Evolutionary conservation across 2,329 filamentous ascomycete genomes (phyloP).

Genomic region (Hypoxylon sp.): DNA sequence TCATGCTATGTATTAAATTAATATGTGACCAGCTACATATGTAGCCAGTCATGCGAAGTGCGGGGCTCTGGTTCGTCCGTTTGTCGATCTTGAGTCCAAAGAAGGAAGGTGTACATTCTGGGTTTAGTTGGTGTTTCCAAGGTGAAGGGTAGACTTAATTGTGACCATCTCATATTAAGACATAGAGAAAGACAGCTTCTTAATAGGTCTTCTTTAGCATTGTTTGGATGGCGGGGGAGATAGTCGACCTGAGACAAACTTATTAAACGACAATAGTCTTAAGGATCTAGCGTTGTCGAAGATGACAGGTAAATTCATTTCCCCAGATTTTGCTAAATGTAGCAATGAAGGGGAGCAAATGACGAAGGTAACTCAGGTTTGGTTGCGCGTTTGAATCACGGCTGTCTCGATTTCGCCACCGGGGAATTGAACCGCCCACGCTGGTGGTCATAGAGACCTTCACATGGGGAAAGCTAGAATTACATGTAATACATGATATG

Average conservation of each 20-base stretch:
- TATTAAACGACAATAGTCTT: slow-evolving; percentile 1
- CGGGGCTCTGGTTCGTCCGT: slow-evolving; percentile 39
- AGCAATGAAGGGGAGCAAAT: not conserved
- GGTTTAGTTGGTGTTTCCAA: slow-evolving; percentile 26
- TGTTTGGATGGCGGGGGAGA: not conserved
- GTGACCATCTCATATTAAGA: slow-evolving; percentile 5
- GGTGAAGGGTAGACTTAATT: not conserved
- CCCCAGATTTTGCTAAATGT: slow-evolving; percentile 5
- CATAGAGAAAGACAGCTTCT: not conserved
- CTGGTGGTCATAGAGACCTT: not conserved
- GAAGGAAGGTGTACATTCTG: slow-evolving; percentile 39
- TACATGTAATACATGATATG: not conserved
- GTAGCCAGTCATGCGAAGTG: slow-evolving; percentile 17
- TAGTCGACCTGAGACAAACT: slow-evolving; percentile 6
- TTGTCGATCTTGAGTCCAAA: slow-evolving; percentile 37
- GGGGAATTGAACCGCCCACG: not conserved
- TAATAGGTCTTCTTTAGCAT: not conserved
- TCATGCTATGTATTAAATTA: slow-evolving; percentile 21
- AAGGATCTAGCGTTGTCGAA: not conserved
- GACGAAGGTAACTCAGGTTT: not conserved
- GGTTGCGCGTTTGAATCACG: not conserved
- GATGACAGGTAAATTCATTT: slow-evolving; percentile 7
- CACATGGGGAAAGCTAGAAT: not conserved
- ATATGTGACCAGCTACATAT: slow-evolving; percentile 23
- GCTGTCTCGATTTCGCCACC: not conserved